Base-by-base conservation (phyloP, 179 eudicot genomes). In the Spergularia azorica region DNA sequence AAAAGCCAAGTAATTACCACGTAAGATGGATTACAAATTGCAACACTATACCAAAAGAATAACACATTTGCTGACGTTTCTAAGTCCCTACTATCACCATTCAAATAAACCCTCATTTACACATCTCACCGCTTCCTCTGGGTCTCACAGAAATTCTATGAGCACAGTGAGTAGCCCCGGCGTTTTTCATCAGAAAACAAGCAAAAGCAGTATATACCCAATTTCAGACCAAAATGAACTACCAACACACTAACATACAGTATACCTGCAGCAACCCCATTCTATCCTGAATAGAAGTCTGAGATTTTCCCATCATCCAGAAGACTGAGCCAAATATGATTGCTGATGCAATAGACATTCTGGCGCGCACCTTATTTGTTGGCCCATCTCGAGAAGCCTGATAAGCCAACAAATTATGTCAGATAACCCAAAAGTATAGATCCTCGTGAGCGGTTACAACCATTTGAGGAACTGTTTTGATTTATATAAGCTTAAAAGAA, bases 321-420 rank as follows among this genome's bases (percentile, higher is more conserved):
- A 95, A 95, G 76, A 95, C 95, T 73, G 99, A 95, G 65, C 99
- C 99, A 85, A 95, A 95, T 79, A 95, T 95, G 58, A 95, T 67
- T 79, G 99, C 99, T 65, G 99, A 95, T 76, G 99, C 99, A 71
- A 93, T 77, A 64, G 99, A 95, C 99, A 95, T 95, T 76, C 97
- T 89, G 73, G 94, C 86, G 75, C 99, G 84, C 55, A 93, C 97
- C 89, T 91, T 91, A 80, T 93, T 95, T 54, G 99, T 95, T 58
- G 99, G 97, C 56, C 97, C 97, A 81, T 95, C 97, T 79, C 99
- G 93, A 83, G 90, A 90, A 80, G 99, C 99, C 99, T 95, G 73
- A 77, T 76, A 72, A 79, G 7, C 71, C 70, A 75, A 66, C 68
- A 83, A 41, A 65, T 18, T 55, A 52, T 6, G 60, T 71, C 58